Conservation (phyloP, 75 land plant species). For the Isoetes taiwanensis region DNA sequence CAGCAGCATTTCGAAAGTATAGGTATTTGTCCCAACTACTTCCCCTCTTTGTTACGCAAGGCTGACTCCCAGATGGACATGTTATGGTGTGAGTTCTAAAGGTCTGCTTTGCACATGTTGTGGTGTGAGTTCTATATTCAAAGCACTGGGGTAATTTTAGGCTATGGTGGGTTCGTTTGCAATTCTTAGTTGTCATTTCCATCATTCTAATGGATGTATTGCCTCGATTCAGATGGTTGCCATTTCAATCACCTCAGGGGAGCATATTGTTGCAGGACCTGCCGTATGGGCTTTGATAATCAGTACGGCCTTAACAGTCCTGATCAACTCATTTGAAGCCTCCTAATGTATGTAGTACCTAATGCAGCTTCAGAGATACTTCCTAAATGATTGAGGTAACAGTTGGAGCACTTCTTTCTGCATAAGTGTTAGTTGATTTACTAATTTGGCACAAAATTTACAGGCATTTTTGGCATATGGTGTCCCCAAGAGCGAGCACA, state of each 20-base stretch:
- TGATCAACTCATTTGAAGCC: no score
- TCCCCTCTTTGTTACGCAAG: neutral
- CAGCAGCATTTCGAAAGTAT: neutral
- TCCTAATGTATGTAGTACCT: neutral
- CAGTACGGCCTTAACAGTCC: no score
- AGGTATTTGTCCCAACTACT: neutral
- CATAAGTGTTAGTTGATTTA: neutral
- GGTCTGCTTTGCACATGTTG: neutral
- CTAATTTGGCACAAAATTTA: neutral
- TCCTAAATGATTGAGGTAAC: no score
- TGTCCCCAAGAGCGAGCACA: conserved; percentile 2
- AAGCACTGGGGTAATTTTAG: no score
- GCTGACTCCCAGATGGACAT: no score
- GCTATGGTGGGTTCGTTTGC: neutral
- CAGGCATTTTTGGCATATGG: conserved; percentile 4
- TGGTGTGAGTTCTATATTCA: no score
- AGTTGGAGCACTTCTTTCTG: neutral
- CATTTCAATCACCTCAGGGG: no score
- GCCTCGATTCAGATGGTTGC: no score
- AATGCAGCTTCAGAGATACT: no score
- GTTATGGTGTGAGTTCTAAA: neutral
- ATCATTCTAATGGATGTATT: neutral
- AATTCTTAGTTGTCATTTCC: neutral
- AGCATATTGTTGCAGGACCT: neutral
- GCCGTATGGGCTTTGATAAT: neutral